Evolutionary conservation across 345 rosid genomes (phyloP).

Genomic region (Arabidopsis suecica): DNA sequence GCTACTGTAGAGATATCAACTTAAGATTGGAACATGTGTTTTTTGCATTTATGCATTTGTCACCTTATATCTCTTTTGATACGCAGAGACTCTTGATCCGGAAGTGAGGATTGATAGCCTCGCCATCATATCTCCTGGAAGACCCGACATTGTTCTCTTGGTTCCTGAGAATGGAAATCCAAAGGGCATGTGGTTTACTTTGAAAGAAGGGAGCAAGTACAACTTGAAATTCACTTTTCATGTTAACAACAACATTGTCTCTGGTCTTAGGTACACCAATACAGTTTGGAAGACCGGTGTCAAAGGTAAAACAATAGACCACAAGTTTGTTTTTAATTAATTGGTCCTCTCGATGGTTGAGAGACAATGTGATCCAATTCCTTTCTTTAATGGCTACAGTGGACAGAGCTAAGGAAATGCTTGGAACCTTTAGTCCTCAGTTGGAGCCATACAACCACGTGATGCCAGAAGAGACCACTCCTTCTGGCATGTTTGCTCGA

Average conservation of each 20-base stretch:
- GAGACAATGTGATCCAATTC: conserved; percentile 16
- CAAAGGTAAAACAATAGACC: conserved; percentile 47
- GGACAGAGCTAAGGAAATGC: conserved; percentile 73
- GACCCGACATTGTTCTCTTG: conserved; percentile 63
- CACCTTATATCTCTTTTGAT: background rate
- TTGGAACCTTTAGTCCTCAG: conserved; percentile 84
- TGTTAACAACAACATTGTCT: conserved; percentile 81
- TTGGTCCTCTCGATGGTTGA: background rate
- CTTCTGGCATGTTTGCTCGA: conserved; percentile 76
- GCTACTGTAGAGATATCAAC: background rate
- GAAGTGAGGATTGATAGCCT: conserved; percentile 69
- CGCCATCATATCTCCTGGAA: conserved; percentile 65
- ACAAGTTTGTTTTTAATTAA: background rate
- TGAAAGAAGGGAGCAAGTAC: conserved; percentile 78
- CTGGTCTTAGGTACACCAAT: conserved; percentile 80
- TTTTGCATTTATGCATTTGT: background rate
- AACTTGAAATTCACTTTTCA: conserved; percentile 64
- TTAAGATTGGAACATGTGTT: background rate
- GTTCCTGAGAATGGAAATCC: conserved; percentile 69
- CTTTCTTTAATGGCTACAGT: conserved; percentile 47
- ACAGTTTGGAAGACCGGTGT: conserved; percentile 80
- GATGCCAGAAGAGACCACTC: conserved; percentile 75
- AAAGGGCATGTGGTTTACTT: conserved; percentile 69
- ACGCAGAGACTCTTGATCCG: conserved; percentile 81
- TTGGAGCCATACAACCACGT: conserved; percentile 65